Base-by-base conservation (phyloP, 768 basidiomycete species). In the Mycena chlorophos region DNA sequence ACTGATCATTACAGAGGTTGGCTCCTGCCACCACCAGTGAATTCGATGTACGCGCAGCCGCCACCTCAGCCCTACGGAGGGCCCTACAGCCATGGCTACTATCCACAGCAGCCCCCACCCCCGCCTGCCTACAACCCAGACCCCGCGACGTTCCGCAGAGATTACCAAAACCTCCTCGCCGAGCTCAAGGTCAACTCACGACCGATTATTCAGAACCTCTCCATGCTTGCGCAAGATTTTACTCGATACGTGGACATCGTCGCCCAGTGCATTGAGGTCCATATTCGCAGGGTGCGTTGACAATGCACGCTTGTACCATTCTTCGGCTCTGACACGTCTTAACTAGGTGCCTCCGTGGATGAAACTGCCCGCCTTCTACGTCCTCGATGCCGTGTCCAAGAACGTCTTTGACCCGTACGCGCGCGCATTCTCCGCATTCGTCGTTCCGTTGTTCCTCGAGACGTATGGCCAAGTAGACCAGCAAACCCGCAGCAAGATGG, bases 371-470 rank as follows among this genome's bases (percentile, higher is more conserved):
- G 82, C 89, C 0, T 94, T 98, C 65, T 99, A 98, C 68, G 82
- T 98, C 5, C 79, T 99, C 67, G 97, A 98, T 68, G 95, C 95
- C 14, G 94, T 99, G 56, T 91, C 91, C 52, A 99, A 99, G 72
- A 98, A 98, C 75, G 86, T 95, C 29, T 95, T 86, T 61, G 85
- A 91, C 25, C 95, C 95, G 20, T 98, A 98, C 73, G 90, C 91
- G 27, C 84, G 85, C 57, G 82, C 87, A 58, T 94, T 99, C 65
- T 80, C 89, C 12, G 79, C 85, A 10, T 83, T 94, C 68, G 89
- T 95, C 58, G 87, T 89, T 54, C 81, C 85, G 20, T 74, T 95
- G 17, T 98, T 94, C 74, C 77, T 97, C 62, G 85, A 91, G 60
- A 87, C 94, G 26, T 98, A 98, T 72, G 79, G 83, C 43, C 80